Base-by-base conservation (phyloP, 495 filamentous ascomycete genomes). In the Daldinia caldariorum region DNA sequence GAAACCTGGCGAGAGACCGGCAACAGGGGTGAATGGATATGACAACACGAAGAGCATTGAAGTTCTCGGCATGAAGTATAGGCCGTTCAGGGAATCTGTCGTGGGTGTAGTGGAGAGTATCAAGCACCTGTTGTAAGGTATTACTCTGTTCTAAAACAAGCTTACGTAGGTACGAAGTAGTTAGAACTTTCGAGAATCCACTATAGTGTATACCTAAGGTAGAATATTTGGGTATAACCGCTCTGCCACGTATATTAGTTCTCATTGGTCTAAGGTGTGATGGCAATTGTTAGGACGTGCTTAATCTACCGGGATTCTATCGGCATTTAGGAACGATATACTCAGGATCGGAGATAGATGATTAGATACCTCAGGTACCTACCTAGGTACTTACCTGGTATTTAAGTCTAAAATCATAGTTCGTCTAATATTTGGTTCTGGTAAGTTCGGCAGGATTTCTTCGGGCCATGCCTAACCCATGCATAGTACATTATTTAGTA, bases 31-130 rank as follows among this genome's bases (percentile, higher is more conserved):
- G 18, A 47, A 47, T 12, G 43, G 43, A 9, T 47, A 47, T 20
- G 43, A 47, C 16, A 47, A 47, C 43, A 47, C 16, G 20, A 47
- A 47, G 43, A 47, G 43, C 20, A 47, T 47, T 22, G 43, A 47
- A 18, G 43, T 47, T 22, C 43, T 47, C 10, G 43, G 43, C 2
- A 4, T 47, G 18, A 47, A 47, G 18, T 47, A 47, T 10, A 47
- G 43, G 43, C 10, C 43, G 20, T 47, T 47, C 43, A 47, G 20
- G 43, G 43, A 47, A 47, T 47, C 43, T 4, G 43, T 47, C 20
- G 43, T 47, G 8, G 43, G 43, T 1, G 43, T 47, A 20, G 43
- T 47, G 43, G 43, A 47, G 18, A 47, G 43, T 18, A 47, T 47
- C 43, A 47, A 47, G 43, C 16, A 18, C 2, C 3, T 47, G 18